Conservation (phyloP, 257 asterid genomes). For the Solanum acaule region DNA sequence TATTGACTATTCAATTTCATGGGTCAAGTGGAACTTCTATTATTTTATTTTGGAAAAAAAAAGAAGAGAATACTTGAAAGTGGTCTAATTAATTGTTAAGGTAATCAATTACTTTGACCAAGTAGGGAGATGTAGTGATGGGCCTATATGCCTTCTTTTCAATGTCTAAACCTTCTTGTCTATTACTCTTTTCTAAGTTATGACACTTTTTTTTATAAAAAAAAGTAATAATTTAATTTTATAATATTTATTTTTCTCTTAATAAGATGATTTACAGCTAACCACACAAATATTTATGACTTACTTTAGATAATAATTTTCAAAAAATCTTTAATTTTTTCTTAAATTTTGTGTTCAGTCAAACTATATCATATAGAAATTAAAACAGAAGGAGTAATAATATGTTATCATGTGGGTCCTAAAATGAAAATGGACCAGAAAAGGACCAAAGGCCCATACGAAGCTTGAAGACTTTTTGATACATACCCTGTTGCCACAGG, state of each 20-base stretch:
- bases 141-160: not conserved
- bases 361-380: not conserved
- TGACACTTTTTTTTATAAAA: fast-evolving
- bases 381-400: not conserved
- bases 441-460: not conserved
- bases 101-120: not conserved
- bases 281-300: no score
- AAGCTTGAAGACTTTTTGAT: not conserved
- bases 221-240: no score
- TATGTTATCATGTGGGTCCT: not conserved
- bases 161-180: not conserved
- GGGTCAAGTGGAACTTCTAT: not conserved
- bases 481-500: not conserved
- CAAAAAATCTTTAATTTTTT: no score
- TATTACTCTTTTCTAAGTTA: not conserved
- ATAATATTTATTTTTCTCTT: no score
- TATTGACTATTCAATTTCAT: not conserved
- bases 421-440: not conserved
- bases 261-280: no score
- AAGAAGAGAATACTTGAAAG: not conserved
- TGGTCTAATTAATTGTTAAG: not conserved
- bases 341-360: not conserved
- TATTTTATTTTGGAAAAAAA: no score
- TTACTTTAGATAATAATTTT: no score
- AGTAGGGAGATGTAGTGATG: not conserved